phyloP scores from a whole-genome alignment of 441 rosid genomes.

The Bruguiera hainesii region DNA sequence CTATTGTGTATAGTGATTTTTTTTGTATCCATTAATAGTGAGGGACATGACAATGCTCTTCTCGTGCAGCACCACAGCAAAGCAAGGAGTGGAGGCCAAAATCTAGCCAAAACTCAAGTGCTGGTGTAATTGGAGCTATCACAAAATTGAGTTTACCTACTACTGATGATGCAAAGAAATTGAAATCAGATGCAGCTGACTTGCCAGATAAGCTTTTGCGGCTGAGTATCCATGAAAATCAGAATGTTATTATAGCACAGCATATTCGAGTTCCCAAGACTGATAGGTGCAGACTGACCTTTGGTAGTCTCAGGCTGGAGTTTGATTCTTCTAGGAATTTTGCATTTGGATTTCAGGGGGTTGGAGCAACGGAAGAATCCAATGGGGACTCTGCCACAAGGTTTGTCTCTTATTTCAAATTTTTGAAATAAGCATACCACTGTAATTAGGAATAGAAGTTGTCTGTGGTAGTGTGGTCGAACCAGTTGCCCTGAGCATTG shows the following conservation, averaged over 20 bases:
- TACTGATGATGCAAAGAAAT: constrained; percentile 37
- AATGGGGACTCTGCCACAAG: constrained; percentile 48
- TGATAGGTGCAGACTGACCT: constrained; percentile 69
- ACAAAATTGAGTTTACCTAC: constrained; percentile 44
- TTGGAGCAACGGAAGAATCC: constrained; percentile 40
- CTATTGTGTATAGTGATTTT: too few species aligned
- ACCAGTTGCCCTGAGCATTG: too few species aligned
- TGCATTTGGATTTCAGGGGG: constrained; percentile 32
- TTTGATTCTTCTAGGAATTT: constrained; percentile 44
- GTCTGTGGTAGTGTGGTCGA: too few species aligned
- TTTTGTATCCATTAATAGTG: not conserved
- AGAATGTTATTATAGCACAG: constrained; percentile 77
- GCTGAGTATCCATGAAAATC: constrained; percentile 45
- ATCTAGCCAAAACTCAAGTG: constrained; percentile 54
- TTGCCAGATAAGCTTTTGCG: constrained; percentile 51
- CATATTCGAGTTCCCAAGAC: constrained; percentile 75
- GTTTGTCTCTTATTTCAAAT: constrained; percentile 32
- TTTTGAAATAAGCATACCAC: not conserved
- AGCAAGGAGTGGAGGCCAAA: constrained; percentile 92
- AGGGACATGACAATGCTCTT: constrained; percentile 5
- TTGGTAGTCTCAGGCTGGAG: constrained; percentile 75
- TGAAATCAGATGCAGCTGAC: constrained; percentile 45
- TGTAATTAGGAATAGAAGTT: too few species aligned
- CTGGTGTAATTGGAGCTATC: constrained; percentile 50
- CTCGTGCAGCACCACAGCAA: constrained; percentile 56